phyloP scores from a whole-genome alignment of 805 yeast species.

The Priceomyces melissophilus region DNA sequence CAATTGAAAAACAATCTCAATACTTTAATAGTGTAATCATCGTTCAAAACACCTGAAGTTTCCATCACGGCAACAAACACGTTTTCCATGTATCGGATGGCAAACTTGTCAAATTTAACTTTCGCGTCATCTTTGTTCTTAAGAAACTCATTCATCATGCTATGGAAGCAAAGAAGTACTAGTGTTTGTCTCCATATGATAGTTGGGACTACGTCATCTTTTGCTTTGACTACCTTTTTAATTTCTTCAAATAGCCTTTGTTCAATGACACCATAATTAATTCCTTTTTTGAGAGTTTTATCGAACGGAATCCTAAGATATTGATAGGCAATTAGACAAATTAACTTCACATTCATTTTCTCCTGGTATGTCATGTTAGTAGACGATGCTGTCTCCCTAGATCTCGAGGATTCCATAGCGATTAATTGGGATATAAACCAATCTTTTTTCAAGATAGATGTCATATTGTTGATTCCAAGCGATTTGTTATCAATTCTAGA shows the following conservation, averaged over 20 bases:
- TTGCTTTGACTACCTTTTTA: not conserved
- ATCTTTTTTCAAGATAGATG: constrained; percentile 34
- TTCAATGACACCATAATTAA: constrained; percentile 22
- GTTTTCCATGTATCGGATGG: constrained; percentile 19
- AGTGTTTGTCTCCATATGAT: constrained; percentile 21
- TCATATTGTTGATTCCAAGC: constrained; percentile 47
- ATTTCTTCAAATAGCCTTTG: constrained; percentile 19
- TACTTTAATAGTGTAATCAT: constrained; percentile 13
- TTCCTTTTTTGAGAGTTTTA: constrained; percentile 18
- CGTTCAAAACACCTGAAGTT: not conserved
- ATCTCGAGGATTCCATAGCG: constrained; percentile 10
- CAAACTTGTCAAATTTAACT: constrained; percentile 12
- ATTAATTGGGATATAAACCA: constrained; percentile 26
- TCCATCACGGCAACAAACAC: constrained; percentile 10
- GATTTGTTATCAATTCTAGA: constrained; percentile 47
- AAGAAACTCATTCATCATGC: constrained; percentile 10
- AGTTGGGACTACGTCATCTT: not conserved
- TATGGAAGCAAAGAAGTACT: constrained; percentile 19
- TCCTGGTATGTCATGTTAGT: constrained; percentile 1
- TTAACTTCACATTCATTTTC: constrained; percentile 21
- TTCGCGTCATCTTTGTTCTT: constrained; percentile 7
- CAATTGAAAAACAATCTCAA: constrained; percentile 54
- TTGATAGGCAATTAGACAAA: constrained; percentile 41
- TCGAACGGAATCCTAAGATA: constrained; percentile 28
- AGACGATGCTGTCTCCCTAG: no score